These are phyloP conservation scores for Kalaharituber pfeilii DNA, from an alignment of 2,329 filamentous ascomycete genomes.

Conservation along the genomic window DNA sequence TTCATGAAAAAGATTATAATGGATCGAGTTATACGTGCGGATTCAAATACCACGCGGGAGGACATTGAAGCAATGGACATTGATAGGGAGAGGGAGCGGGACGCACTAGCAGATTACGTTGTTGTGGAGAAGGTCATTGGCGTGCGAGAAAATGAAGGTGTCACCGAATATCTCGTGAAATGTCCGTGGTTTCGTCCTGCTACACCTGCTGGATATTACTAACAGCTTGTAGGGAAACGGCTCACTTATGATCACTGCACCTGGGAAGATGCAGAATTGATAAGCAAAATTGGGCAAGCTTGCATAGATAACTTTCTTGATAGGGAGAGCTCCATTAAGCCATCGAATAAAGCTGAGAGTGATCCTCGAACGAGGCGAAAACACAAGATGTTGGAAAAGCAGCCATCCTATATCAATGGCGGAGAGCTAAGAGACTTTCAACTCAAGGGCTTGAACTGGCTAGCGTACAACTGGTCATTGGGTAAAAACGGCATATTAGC, in stretches of 20 bases:
- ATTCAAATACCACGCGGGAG: conserved; percentile 60
- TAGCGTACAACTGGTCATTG: conserved; percentile 89
- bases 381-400: conserved; percentile 54
- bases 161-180: conserved; percentile 81
- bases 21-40: conserved; percentile 58
- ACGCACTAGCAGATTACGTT: conserved; percentile 75
- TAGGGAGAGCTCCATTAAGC: conserved; percentile 60
- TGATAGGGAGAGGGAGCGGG: conserved; percentile 79
- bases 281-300: conserved; percentile 62
- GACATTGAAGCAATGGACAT: conserved; percentile 52
- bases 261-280: conserved; percentile 65
- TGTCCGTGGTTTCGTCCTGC: conserved; percentile 34
- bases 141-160: conserved; percentile 59
- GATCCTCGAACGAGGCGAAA: conserved; percentile 56
- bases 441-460: conserved; percentile 81
- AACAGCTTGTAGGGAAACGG: conserved; percentile 44
- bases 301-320: conserved; percentile 87
- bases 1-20: conserved; percentile 75
- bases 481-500: conserved; percentile 92
- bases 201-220: background rate
- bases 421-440: conserved; percentile 87
- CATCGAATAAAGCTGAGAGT: conserved; percentile 60
- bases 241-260: conserved; percentile 87
- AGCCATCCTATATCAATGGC: conserved; percentile 68
- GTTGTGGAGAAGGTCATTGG: conserved; percentile 88